Conservation (phyloP, 768 basidiomycete genomes). For the Calocera viscosa region DNA sequence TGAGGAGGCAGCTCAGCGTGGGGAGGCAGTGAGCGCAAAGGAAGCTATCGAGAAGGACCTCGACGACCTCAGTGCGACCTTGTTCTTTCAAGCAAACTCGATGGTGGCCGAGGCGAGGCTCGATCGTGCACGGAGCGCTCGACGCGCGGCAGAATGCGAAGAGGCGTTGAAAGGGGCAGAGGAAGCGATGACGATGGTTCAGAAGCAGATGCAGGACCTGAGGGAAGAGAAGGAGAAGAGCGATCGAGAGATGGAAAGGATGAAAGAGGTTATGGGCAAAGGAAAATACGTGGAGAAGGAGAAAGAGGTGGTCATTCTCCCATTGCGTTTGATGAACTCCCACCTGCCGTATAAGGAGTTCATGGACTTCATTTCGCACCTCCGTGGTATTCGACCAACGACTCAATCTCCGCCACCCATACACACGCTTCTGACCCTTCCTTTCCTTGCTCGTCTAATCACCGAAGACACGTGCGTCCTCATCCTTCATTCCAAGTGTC, state of each 20-base stretch:
- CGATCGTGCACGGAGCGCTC: conserved; percentile 47
- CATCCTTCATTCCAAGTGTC: not conserved
- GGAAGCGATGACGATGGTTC: conserved; percentile 73
- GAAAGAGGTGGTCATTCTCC: conserved; percentile 20
- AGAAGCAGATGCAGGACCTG: conserved; percentile 67
- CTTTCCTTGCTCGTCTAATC: conserved; percentile 63
- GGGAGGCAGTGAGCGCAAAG: conserved; percentile 76
- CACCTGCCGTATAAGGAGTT: conserved; percentile 76
- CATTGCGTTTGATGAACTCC: conserved; percentile 43
- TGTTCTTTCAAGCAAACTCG: conserved; percentile 87
- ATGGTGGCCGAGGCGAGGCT: conserved; percentile 95
- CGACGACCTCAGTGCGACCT: conserved; percentile 78
- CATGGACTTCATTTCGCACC: conserved; percentile 57
- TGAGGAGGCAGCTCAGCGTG: conserved; percentile 82
- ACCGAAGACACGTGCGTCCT: conserved; percentile 72
- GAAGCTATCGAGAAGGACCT: conserved; percentile 82
- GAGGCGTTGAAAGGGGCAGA: conserved; percentile 69
- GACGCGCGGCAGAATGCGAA: conserved; percentile 66
- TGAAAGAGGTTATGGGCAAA: conserved; percentile 46
- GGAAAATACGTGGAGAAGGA: conserved; percentile 52
- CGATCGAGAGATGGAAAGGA: conserved; percentile 41
- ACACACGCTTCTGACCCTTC: conserved; percentile 58
- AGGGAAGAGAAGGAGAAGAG: conserved; percentile 53
- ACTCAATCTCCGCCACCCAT: conserved; percentile 53
- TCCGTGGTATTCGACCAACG: conserved; percentile 55